Base-by-base conservation (phyloP, 495 filamentous ascomycete genomes). In the Baudoinia panamericana region DNA sequence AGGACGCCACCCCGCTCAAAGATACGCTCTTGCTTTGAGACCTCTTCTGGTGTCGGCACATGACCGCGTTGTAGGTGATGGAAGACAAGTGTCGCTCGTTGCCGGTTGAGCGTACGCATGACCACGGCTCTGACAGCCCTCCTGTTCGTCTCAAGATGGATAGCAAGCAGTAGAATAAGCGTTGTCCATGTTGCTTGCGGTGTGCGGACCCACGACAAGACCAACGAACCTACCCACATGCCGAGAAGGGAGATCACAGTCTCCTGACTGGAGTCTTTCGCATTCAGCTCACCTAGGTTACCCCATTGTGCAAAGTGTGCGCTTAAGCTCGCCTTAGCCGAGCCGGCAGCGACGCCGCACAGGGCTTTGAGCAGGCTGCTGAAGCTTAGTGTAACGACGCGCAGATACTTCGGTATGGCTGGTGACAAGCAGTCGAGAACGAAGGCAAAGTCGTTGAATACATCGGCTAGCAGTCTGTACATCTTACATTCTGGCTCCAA, bases 191-290 rank as follows among this genome's bases (percentile, higher is more conserved):
- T 93, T 25, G 76, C 71, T 13, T 66, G 56, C 47, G 75, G 72
- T 18, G 78, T 71, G 26, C 80, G 76, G 11, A 94, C 72, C 48
- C 70, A 62, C 4, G 81, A 76, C 8, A 96, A 79, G 5, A 95
- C 75, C 13, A 93, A 43, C 38, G 76, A 88, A 0, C 88, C 88
- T 16, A 69, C 79, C 42, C 94, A 67, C 84, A 94, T 90, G 0
- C 88, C 88, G 27, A 93, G 25, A 27, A 97, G 68, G 2, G 83
- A 88, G 38, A 97, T 86, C 26, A 95, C 70, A 0, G 88, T 97
- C 62, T 97, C 88, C 64, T 97, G 88, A 45, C 82, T 88, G 17
- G 86, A 88, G 55, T 97, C 88, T 75, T 97, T 79, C 69, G 88
- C 88, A 63, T 94, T 95, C 30, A 96, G 66, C 58, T 96, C 88